Evolutionary conservation across 1,284 basidiomycete genomes (phyloP).

Genomic region (Porogramme epimiltina): DNA sequence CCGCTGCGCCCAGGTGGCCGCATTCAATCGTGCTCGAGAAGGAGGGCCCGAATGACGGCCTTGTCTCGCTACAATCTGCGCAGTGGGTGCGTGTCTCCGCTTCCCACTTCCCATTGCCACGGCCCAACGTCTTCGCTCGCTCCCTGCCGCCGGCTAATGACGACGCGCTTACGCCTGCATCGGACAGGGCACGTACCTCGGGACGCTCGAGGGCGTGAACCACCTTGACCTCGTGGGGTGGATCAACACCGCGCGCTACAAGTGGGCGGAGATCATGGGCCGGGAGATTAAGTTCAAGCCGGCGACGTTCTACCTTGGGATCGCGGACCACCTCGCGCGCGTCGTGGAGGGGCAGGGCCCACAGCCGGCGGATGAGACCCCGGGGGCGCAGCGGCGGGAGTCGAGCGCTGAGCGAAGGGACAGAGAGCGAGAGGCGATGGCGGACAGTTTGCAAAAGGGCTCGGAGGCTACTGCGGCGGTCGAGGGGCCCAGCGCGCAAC

Average conservation of each 20-base stretch:
- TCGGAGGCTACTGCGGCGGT: too few species aligned
- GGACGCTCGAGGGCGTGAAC: conserved; percentile 88
- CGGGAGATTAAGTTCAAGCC: conserved; percentile 87
- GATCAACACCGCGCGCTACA: conserved; percentile 82
- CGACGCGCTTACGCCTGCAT: too few species aligned
- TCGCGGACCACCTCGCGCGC: conserved; percentile 70
- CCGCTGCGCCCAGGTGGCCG: conserved; percentile 53
- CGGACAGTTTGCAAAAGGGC: conserved; percentile 32
- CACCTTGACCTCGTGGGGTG: conserved; percentile 90
- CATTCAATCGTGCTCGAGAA: conserved; percentile 85
- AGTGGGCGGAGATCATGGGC: conserved; percentile 87
- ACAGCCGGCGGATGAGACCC: neutral
- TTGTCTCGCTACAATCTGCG: conserved; percentile 83
- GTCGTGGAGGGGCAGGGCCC: conserved; percentile 56
- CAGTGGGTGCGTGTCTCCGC: conserved; percentile 66
- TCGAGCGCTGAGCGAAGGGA: conserved; percentile 27
- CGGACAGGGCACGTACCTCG: conserved; percentile 75
- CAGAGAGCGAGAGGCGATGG: conserved; percentile 33
- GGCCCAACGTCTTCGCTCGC: neutral
- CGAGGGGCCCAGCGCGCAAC: too few species aligned
- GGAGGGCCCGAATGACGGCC: conserved; percentile 91
- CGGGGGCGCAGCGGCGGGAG: conserved; percentile 4
- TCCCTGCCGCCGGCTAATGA: neutral
- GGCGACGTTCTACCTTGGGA: conserved; percentile 85
- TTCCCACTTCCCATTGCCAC: neutral